phyloP scores from a whole-genome alignment of 768 basidiomycete species.

The Russula vinacea region DNA sequence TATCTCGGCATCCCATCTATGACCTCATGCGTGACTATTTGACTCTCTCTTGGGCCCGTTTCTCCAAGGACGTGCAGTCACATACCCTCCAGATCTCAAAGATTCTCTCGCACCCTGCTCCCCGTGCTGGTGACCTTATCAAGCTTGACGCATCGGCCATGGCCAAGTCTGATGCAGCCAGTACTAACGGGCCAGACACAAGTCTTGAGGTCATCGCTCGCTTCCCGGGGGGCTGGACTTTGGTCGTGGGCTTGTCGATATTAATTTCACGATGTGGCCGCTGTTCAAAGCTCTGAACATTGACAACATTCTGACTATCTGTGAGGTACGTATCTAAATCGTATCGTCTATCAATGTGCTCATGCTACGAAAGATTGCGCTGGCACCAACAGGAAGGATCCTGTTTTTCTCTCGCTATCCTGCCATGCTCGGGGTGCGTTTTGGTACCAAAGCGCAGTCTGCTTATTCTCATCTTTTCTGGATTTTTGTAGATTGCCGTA shows the following conservation, averaged over 20 bases:
- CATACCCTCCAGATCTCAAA: constrained; percentile 89
- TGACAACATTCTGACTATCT: constrained; percentile 89
- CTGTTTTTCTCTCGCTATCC: constrained; percentile 87
- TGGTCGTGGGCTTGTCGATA: constrained; percentile 84
- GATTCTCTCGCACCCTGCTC: constrained; percentile 82
- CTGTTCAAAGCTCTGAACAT: constrained; percentile 89
- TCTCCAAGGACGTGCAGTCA: constrained; percentile 90
- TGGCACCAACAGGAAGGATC: constrained; percentile 82
- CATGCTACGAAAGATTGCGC: constrained; percentile 55
- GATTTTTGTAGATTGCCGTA: constrained; percentile 65
- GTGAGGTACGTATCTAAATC: constrained; percentile 56
- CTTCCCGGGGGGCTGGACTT: constrained; percentile 95
- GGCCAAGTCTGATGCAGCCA: constrained; percentile 49
- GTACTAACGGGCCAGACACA: constrained; percentile 39
- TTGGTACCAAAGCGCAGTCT: neutral
- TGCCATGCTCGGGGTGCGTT: constrained; percentile 79
- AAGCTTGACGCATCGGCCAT: constrained; percentile 72
- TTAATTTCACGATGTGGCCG: constrained; percentile 97
- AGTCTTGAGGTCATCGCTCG: constrained; percentile 80
- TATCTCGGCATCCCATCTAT: constrained; percentile 91
- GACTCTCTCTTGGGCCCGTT: constrained; percentile 92
- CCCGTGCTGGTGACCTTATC: constrained; percentile 81
- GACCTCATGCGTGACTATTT: constrained; percentile 94
- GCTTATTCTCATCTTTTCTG: constrained; percentile 6
- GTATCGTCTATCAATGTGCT: neutral